Conservation (phyloP, 2,329 filamentous ascomycete species). For the Chaetomium globosum region DNA sequence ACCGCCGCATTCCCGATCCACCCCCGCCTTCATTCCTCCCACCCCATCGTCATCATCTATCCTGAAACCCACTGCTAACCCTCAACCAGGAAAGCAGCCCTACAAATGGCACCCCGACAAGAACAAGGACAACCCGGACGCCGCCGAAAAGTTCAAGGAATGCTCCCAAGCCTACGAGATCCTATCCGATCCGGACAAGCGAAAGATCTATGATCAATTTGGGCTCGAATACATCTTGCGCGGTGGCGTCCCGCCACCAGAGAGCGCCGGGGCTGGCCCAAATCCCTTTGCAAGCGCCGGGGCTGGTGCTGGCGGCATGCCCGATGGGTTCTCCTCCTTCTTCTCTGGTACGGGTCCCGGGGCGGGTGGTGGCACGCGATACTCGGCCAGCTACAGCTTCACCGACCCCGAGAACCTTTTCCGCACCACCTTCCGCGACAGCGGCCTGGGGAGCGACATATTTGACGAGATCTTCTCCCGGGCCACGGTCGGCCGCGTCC, state of each 20-base stretch:
- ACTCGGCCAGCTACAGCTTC: slow-evolving; percentile 68
- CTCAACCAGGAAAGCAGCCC: slow-evolving; percentile 70
- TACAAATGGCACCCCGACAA: slow-evolving; percentile 97
- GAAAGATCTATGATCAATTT: slow-evolving; percentile 91
- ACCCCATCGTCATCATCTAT: background rate
- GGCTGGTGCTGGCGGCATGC: slow-evolving; percentile 47
- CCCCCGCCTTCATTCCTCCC: background rate
- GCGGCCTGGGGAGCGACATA: slow-evolving; percentile 54
- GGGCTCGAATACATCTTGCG: slow-evolving; percentile 90
- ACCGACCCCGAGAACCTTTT: slow-evolving; percentile 84
- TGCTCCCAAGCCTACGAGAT: slow-evolving; percentile 84
- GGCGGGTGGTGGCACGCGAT: slow-evolving; percentile 51
- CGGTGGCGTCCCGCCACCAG: slow-evolving; percentile 72
- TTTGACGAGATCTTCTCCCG: slow-evolving; percentile 53
- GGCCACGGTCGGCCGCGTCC: slow-evolving; percentile 36
- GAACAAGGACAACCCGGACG: slow-evolving; percentile 86
- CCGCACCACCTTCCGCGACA: slow-evolving; percentile 55
- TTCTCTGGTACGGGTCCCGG: slow-evolving; percentile 42
- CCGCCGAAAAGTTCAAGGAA: slow-evolving; percentile 96
- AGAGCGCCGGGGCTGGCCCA: slow-evolving; percentile 48
- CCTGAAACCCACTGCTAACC: slow-evolving; percentile 42
- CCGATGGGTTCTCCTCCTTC: slow-evolving; percentile 37
- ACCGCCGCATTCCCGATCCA: background rate
- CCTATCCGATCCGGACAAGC: slow-evolving; percentile 93
- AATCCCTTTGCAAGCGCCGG: slow-evolving; percentile 64